Conservation (phyloP, 2,329 filamentous ascomycete genomes). For the Westerdykella ornata region DNA sequence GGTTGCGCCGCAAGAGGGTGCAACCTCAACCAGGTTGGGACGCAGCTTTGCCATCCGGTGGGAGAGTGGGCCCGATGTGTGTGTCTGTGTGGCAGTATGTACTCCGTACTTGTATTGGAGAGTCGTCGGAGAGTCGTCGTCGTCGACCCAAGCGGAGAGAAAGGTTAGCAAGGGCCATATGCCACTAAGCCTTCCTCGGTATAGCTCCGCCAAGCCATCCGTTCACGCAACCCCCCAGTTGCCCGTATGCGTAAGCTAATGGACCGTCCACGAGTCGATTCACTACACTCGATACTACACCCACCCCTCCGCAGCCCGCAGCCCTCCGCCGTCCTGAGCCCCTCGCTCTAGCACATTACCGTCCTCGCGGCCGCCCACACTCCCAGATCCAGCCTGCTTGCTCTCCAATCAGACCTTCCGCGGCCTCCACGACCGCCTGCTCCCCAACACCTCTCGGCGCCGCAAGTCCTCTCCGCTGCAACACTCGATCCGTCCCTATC, state of each 20-base stretch:
- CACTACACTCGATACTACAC: neutral
- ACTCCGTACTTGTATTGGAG: too few relatives aligned
- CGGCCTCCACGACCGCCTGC: slow-evolving; percentile 11
- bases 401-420: slow-evolving; percentile 27
- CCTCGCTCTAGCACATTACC: neutral
- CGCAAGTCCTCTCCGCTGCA: slow-evolving; percentile 9
- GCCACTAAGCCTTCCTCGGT: neutral
- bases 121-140: too few relatives aligned
- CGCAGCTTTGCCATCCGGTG: too few relatives aligned
- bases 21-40: too few relatives aligned
- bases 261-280: neutral
- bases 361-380: slow-evolving; percentile 1
- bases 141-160: neutral
- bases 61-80: too few relatives aligned
- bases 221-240: neutral
- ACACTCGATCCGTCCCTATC: slow-evolving; percentile 18
- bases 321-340: slow-evolving; percentile 1
- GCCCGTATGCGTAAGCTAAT: neutral
- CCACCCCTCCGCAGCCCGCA: neutral
- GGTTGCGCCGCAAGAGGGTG: neutral
- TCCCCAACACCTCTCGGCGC: slow-evolving; percentile 10
- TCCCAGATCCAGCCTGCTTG: slow-evolving; percentile 5
- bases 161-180: neutral
- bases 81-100: too few relatives aligned
- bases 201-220: slow-evolving; percentile 4